Conservation (phyloP, 371 early-diverging fungal genomes). For the Catenaria anguillulae region DNA sequence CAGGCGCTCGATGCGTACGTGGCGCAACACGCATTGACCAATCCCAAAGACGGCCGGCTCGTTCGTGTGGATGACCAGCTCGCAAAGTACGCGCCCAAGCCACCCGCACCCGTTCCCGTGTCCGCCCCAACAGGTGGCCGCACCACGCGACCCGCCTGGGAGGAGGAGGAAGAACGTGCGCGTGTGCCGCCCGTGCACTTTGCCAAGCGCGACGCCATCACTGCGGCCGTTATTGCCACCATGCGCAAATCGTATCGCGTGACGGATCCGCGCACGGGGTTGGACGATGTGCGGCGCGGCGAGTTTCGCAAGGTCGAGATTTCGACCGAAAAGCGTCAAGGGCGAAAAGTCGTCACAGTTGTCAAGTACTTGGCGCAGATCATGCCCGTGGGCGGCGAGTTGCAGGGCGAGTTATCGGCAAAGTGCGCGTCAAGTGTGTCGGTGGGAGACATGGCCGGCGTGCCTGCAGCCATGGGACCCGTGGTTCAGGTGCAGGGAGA, state of each 20-base stretch:
- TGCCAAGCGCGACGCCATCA: neutral
- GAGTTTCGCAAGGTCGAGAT: neutral
- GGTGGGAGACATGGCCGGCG: too few species aligned
- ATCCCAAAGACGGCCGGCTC: neutral
- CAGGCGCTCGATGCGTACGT: neutral
- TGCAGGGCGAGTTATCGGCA: neutral
- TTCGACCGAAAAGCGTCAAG: neutral
- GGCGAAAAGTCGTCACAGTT: neutral
- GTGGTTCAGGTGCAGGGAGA: neutral
- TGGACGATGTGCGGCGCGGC: neutral
- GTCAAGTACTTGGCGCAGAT: neutral
- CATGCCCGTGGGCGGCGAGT: neutral
- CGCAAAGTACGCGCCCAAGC: neutral
- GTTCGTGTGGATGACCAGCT: neutral
- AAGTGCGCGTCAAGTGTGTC: neutral
- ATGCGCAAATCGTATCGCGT: neutral
- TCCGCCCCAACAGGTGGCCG: too few species aligned
- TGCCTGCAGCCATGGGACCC: too few species aligned
- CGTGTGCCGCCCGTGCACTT: neutral
- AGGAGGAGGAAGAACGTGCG: neutral
- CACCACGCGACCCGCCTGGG: too few species aligned
- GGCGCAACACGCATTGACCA: neutral
- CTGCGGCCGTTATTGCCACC: neutral
- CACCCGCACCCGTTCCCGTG: too few species aligned
- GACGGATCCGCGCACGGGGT: neutral